These are phyloP conservation scores for Cicer chorassanicum DNA, from an alignment of 306 rosid species.

Conservation along the genomic window DNA sequence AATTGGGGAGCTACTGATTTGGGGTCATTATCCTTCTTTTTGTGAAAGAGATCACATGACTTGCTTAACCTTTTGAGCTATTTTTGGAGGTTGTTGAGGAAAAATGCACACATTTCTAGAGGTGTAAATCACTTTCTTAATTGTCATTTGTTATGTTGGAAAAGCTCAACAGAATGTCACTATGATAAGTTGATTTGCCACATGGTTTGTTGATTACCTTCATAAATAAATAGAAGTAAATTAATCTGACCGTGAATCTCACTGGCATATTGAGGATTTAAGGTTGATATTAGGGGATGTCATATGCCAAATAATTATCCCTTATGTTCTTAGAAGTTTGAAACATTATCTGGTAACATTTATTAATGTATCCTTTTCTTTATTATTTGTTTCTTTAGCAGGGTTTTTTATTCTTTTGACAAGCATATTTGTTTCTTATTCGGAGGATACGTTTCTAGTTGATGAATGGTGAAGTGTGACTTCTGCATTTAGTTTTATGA, in stretches of 20 bases:
- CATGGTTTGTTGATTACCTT: constrained; percentile 21
- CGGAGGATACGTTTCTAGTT: constrained; percentile 48
- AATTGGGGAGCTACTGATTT: constrained; percentile 3
- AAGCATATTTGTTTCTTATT: constrained; percentile 40
- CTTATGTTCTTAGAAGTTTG: constrained; percentile 36
- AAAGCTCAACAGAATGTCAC: constrained; percentile 30
- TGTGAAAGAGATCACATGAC: constrained; percentile 53
- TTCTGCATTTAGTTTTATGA: constrained; percentile 53
- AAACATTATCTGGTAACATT: constrained; percentile 41
- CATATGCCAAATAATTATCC: constrained; percentile 8
- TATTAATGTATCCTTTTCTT: constrained; percentile 45
- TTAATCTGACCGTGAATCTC: constrained; percentile 21
- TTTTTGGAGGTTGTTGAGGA: constrained; percentile 48
- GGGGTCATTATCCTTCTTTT: background rate
- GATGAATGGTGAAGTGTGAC: constrained; percentile 55
- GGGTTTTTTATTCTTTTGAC: constrained; percentile 49
- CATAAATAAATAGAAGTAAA: constrained; percentile 16
- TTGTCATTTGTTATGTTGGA: constrained; percentile 37
- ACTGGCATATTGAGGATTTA: constrained; percentile 29
- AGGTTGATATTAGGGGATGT: constrained; percentile 12
- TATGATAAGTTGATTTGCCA: constrained; percentile 27
- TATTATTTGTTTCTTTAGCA: constrained; percentile 46
- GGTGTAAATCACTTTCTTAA: background rate
- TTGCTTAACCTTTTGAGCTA: constrained; percentile 38
- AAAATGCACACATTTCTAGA: constrained; percentile 47